Base-by-base conservation (phyloP, 257 asterid genomes). In the Przewalskia tangutica region DNA sequence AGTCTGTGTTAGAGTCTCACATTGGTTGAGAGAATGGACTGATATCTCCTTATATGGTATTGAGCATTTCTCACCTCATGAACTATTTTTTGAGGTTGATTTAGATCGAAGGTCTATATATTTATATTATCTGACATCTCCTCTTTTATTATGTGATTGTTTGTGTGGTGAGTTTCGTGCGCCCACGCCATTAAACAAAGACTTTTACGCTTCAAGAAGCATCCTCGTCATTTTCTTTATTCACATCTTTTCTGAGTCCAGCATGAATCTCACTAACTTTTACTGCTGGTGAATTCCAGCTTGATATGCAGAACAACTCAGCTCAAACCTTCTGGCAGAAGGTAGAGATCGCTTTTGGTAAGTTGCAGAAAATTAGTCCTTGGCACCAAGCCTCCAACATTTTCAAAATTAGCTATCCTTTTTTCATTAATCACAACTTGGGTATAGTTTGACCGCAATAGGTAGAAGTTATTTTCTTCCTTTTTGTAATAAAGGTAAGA, bases 331-430 rank as follows among this genome's bases (percentile, higher is more conserved):
- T 86, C 83, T 95, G 99, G 99, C 98, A 95, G 87, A 88, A 81
- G 84, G 84, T 88, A 62, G 99, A 95, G 89, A 93, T 95, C 63
- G 78, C 91, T 85, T 95, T 95, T 86, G 98, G 99, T 95, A 88
- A 90, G 89, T 48, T 46, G 18, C 36, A 48, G 56, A 46, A 46
- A 16, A 59, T 66, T 11, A 40, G 42, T 38, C 17, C 42, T 62
- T 27, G 4, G 42, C n/a, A 51, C 56, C 56, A 51, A 12, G 17
- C 56, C 7, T 4, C 68, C 42, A 62, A 23, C 36, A 23, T 62
- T 8, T 27, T 62, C 4, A 12, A 27, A 27, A 62, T 62, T 23
- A 62, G 42, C 16, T 62, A 7, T 60, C 3, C 68, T 5, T 59
- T 27, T 59, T 59, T 8, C 66, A 59, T 59, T 59, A 23, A 59